A percentile compares a stretch with the other conserved stretches of the same genome.
Conservation (phyloP, 495 filamentous ascomycete genomes). For the Thermothielavioides terrestris region DNA sequence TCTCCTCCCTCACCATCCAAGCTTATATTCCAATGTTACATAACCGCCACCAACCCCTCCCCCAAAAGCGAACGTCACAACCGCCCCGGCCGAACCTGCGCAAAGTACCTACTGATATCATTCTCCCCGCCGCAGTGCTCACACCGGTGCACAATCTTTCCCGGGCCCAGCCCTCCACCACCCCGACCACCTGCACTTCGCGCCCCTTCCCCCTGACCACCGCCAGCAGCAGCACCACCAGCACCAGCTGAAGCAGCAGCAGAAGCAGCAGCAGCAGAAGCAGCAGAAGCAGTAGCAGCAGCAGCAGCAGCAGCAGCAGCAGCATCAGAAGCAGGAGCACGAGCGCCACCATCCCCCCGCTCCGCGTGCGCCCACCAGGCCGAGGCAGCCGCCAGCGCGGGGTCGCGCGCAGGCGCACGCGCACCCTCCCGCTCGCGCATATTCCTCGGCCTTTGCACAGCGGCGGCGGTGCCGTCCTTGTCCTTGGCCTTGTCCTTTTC, state of each 20-base stretch:
- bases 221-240: background rate
- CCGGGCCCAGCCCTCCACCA: background rate
- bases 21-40: too few relatives aligned
- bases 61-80: background rate
- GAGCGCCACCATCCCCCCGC: background rate
- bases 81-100: background rate
- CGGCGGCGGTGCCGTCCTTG: too few relatives aligned
- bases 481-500: too few relatives aligned
- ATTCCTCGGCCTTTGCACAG: too few relatives aligned
- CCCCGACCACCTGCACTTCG: background rate
- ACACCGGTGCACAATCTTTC: slow-evolving; percentile 23
- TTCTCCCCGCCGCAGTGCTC: slow-evolving; percentile 29
- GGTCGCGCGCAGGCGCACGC: background rate
- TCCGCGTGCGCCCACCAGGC: slow-evolving; percentile 19
- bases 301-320: too few relatives aligned
- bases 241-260: background rate
- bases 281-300: too few relatives aligned
- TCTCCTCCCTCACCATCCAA: too few relatives aligned
- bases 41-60: too few relatives aligned
- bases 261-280: too few relatives aligned
- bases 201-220: background rate
- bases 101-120: slow-evolving; percentile 21
- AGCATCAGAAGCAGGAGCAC: too few relatives aligned
- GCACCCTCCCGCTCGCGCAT: too few relatives aligned
- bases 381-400: slow-evolving; percentile 13